Base-by-base conservation (phyloP, 441 rosid species). In the Pelargonium cotyledonis region DNA sequence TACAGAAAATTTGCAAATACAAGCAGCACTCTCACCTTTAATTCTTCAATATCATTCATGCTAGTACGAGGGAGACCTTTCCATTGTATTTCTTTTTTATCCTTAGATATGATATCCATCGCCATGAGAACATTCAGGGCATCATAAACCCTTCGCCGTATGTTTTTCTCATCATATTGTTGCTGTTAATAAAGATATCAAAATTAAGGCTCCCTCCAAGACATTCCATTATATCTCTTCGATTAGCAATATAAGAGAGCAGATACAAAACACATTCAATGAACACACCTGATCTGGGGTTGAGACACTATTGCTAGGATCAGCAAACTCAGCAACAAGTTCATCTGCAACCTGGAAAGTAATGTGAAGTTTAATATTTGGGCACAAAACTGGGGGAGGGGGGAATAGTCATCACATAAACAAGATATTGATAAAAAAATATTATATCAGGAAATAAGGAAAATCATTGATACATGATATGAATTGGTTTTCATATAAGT, bases 101-200 rank as follows among this genome's bases (percentile, higher is more conserved):
- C 98, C 74, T 95, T 95, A n/a, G 99, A 89, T 72, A 95, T 89
- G 58, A 95, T 95, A 86, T 95, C 98, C 89, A 95, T 89, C 12
- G 99, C 99, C 99, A 95, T 95, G 71, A 95, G 96, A 35, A 95
- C 99, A 80, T 95, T 95, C 64, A 95, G 76, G 29, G 99, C 99
- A 84, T 95, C 99, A 78, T 95, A 95, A 44, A 95, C 99, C 84
- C 99, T 88, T 76, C 99, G 77, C 70, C 99, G 80, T 69, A 95
- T 95, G 86, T 95, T 95, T 79, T 95, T 95, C 86, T 95, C 99
- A 55, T 95, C 99, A 77, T 89, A 95, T 41, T 92, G 99, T 84
- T 88, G 97, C 96, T 92, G 95, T 69, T 69, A 68, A 66, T 61
- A 55, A 49, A 38, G 29, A 73, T 63, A 65, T 67, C 58, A 43